phyloP scores from a whole-genome alignment of 202 grass and related monocot genomes.

The Alloteropsis angusta region DNA sequence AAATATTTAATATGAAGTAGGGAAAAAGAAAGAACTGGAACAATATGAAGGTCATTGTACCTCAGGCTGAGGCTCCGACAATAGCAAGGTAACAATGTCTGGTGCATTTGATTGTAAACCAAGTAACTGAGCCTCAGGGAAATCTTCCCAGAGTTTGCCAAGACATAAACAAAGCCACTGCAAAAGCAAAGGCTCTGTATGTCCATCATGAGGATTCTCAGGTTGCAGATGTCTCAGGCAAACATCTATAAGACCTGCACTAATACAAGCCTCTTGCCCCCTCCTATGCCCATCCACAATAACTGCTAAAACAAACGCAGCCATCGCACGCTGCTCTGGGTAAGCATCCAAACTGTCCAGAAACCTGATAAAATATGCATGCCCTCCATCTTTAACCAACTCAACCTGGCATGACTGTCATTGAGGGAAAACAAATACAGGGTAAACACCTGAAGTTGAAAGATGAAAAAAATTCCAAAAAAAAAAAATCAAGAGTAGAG shows the following conservation, averaged over 20 bases:
- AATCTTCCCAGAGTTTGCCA: slow-evolving; percentile 98
- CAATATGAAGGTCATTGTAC: slow-evolving; percentile 31
- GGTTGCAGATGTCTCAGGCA: slow-evolving; percentile 78
- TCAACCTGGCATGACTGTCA: slow-evolving; percentile 94
- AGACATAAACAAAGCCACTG: slow-evolving; percentile 99
- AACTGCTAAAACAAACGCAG: slow-evolving; percentile 91
- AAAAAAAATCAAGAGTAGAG: background rate
- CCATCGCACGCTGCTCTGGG: slow-evolving; percentile 93
- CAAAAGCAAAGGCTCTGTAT: slow-evolving; percentile 81
- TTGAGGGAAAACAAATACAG: background rate
- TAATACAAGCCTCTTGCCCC: slow-evolving; percentile 87
- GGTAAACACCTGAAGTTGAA: slow-evolving; percentile 18
- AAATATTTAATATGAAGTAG: slow-evolving; percentile 32
- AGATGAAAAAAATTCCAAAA: background rate
- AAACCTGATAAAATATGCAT: slow-evolving; percentile 91
- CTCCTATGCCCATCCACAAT: slow-evolving; percentile 79
- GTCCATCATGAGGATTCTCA: slow-evolving; percentile 52
- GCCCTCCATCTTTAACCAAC: slow-evolving; percentile 94
- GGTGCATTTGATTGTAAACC: slow-evolving; percentile 57
- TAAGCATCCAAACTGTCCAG: slow-evolving; percentile 91
- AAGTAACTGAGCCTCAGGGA: slow-evolving; percentile 62
- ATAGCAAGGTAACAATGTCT: slow-evolving; percentile 45
- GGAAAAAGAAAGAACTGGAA: background rate
- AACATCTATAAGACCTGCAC: slow-evolving; percentile 66
- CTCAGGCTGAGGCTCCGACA: slow-evolving; percentile 83